phyloP scores from a whole-genome alignment of 2,329 filamentous ascomycete species.

The Ophiognomonia clavigignenti-juglandacearum region DNA sequence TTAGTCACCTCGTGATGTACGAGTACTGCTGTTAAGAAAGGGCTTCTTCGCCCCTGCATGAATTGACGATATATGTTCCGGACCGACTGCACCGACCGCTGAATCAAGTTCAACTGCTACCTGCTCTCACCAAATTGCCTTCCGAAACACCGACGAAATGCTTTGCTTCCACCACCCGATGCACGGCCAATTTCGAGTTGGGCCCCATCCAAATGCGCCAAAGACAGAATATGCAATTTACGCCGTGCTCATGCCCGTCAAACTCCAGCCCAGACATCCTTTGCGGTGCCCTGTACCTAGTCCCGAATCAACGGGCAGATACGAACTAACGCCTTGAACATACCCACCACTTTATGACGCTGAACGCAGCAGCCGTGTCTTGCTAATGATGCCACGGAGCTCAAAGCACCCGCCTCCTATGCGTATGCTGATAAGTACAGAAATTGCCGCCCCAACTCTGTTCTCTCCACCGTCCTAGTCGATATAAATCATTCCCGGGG shows the following conservation, averaged over 20 bases:
- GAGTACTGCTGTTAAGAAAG: not conserved
- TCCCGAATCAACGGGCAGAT: not conserved
- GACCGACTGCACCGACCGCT: not conserved
- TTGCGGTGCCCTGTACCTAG: not conserved
- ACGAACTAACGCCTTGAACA: not conserved
- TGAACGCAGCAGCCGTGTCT: not conserved
- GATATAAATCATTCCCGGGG: slow-evolving; percentile 7
- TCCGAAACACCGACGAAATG: too few relatives aligned
- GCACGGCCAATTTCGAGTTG: too few relatives aligned
- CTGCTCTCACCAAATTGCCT: too few relatives aligned
- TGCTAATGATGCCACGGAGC: not conserved
- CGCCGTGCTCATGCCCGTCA: not conserved
- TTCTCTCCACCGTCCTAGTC: not conserved
- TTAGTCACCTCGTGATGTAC: not conserved
- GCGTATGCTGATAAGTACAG: not conserved
- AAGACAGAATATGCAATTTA: too few relatives aligned
- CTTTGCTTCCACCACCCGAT: too few relatives aligned
- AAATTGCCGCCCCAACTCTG: not conserved
- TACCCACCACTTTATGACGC: not conserved
- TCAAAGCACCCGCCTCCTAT: not conserved
- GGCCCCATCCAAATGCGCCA: too few relatives aligned
- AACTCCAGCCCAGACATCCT: not conserved
- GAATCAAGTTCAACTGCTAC: too few relatives aligned
- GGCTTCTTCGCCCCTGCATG: not conserved
- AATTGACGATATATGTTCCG: not conserved